Evolutionary conservation across 2,329 filamentous ascomycete genomes (phyloP), one percentile per base, ranked within the genome.

Genomic region (Fonsecaea pedrosoi): DNA sequence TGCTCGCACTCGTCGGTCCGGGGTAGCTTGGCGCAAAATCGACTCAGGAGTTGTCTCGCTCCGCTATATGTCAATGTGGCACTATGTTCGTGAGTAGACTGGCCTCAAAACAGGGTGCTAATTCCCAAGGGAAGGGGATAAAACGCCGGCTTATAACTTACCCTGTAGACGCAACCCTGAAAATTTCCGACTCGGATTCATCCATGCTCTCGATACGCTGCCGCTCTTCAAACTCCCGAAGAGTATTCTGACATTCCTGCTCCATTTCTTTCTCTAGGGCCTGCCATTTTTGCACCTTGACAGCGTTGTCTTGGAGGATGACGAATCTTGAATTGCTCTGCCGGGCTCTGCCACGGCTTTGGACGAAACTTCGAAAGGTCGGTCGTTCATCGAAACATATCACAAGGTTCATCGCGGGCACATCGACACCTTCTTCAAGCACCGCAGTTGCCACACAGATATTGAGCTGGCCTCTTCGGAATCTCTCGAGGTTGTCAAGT

Each of bases 241-340:
- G 12, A 30, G 62, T 40, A 54, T 91, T 84, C 68, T 89, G 84
- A 57, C 92, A 96, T 0, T 84, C 83, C 55, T 78, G 75, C 71
- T 88, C 90, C 89, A 97, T 93, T n/a, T 87, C 81, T 2, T 82
- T 76, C 74, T 97, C 94, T 15, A 95, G 81, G 0, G 76, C 73
- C 32, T 86, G 80, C 90, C 92, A 96, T 32, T 85, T 82, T 2
- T 76, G 71, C 1, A 82, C 70, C 54, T 76, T 74, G 32, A 74
- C 70, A 76, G 70, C 32, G 63, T 50, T 18, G 18, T 70, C 68
- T 0, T 82, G 75, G 13, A 84, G 75, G 69, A 89, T 81, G 1
- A 89, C 81, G 75, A 85, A 85, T 66, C 83, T 83, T 1, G 87
- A 90, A 10, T 82, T 76, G 57, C 82, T 77, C 67, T 84, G 83